These are phyloP conservation scores for Alternaria sp. DNA, from an alignment of 2,329 filamentous ascomycete genomes.

Conservation along the genomic window DNA sequence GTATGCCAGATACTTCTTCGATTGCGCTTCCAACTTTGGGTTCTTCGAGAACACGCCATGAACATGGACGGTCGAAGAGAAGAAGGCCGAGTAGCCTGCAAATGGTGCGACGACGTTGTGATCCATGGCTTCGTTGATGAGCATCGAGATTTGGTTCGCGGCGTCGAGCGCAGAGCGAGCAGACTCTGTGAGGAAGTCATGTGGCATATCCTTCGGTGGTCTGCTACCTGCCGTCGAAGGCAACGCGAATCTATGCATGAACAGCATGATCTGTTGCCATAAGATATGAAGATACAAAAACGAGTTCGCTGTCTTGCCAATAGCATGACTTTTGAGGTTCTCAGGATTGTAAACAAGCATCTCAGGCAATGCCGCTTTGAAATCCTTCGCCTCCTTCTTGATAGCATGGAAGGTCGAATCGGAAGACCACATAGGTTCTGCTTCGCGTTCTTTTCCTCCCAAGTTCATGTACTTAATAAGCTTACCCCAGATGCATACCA, in stretches of 20 bases:
- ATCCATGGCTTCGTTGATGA: conserved; percentile 82
- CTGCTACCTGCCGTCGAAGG: conserved; percentile 70
- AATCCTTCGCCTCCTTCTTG: conserved; percentile 74
- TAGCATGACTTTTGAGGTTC: conserved; percentile 85
- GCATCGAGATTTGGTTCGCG: conserved; percentile 84
- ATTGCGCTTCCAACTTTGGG: conserved; percentile 74
- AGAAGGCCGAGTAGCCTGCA: conserved; percentile 92
- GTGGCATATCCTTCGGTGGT: conserved; percentile 75
- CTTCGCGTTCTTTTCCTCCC: conserved; percentile 82
- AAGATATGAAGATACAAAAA: conserved; percentile 92
- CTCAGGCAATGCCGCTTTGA: conserved; percentile 74
- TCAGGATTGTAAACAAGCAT: conserved; percentile 78
- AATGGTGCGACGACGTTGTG: conserved; percentile 89
- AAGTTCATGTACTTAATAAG: conserved; percentile 91
- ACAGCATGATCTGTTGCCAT: conserved; percentile 87
- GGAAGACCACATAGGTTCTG: conserved; percentile 80
- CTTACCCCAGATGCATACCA: conserved; percentile 87
- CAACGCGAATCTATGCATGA: conserved; percentile 87
- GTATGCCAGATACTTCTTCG: conserved; percentile 83
- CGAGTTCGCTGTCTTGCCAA: conserved; percentile 86
- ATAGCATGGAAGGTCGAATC: conserved; percentile 80
- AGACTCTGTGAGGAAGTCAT: conserved; percentile 78
- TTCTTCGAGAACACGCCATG: conserved; percentile 91
- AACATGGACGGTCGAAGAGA: conserved; percentile 93
- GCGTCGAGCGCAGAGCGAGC: conserved; percentile 81